These are phyloP conservation scores for Capronia coronata DNA, from an alignment of 2,329 filamentous ascomycete genomes.

Conservation along the genomic window DNA sequence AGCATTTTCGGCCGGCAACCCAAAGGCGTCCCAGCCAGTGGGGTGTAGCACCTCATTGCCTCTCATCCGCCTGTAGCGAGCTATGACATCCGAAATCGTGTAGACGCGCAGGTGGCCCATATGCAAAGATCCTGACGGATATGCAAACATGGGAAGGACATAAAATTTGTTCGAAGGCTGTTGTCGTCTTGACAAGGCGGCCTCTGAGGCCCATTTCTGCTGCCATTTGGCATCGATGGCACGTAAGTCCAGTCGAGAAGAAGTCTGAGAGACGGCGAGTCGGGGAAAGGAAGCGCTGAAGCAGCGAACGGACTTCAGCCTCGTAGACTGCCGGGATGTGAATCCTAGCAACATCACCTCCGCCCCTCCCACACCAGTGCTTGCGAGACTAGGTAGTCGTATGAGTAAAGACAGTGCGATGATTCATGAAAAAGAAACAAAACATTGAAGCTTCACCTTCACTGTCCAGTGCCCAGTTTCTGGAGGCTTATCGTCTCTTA, in stretches of 20 bases:
- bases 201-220: slow-evolving; percentile 38
- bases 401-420: not conserved
- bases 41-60: slow-evolving; percentile 72
- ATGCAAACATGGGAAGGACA: slow-evolving; percentile 87
- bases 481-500: no score
- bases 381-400: not conserved
- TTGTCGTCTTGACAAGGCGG: not conserved
- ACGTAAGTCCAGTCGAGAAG: slow-evolving; percentile 37
- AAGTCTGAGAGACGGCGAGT: slow-evolving; percentile 4
- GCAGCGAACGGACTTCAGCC: slow-evolving; percentile 7
- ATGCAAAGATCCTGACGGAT: slow-evolving; percentile 79
- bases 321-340: slow-evolving; percentile 1
- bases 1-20: slow-evolving; percentile 83
- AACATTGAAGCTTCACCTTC: not conserved
- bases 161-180: slow-evolving; percentile 48
- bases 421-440: not conserved
- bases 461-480: no score
- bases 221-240: slow-evolving; percentile 52
- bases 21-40: slow-evolving; percentile 96
- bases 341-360: slow-evolving; percentile 14
- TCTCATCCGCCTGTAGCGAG: slow-evolving; percentile 67
- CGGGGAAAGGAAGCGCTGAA: slow-evolving; percentile 6
- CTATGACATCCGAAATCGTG: slow-evolving; percentile 79
- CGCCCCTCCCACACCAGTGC: slow-evolving; percentile 8
- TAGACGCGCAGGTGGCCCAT: slow-evolving; percentile 84